Evolutionary conservation across 73 alveolate genomes (phyloP).

Genomic region (Paramecium octaurelia): DNA sequence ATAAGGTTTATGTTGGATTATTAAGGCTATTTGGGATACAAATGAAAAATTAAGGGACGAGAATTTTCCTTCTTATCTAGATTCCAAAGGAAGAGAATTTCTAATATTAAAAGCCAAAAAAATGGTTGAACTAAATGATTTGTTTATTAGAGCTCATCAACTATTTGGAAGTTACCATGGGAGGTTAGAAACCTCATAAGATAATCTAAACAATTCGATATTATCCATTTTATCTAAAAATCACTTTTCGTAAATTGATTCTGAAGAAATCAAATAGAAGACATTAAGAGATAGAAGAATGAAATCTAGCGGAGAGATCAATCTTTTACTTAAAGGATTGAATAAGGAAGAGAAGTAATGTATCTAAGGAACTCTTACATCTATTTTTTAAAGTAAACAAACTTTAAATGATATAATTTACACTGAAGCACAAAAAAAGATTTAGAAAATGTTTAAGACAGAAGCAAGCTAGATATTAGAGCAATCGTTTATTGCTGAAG

Average conservation of each 20-base stretch:
- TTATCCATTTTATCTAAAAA: conserved; percentile 3
- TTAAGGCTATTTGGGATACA: conserved; percentile 26
- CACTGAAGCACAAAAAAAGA: conserved; percentile 15
- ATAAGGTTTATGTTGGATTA: conserved; percentile 25
- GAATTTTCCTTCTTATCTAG: not conserved
- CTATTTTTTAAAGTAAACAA: not conserved
- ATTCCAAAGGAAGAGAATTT: conserved; percentile 41
- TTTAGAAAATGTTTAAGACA: conserved; percentile 9
- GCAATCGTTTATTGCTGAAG: not conserved
- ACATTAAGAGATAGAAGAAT: not conserved
- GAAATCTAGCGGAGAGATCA: not conserved
- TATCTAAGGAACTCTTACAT: not conserved
- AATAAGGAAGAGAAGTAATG: not conserved
- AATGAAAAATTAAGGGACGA: not conserved
- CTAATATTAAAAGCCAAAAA: not conserved
- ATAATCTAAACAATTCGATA: not conserved
- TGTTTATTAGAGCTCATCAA: not conserved
- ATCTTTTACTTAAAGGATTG: not conserved
- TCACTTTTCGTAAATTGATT: conserved; percentile 28
- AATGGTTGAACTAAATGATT: not conserved
- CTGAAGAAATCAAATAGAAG: not conserved
- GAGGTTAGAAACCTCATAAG: not conserved
- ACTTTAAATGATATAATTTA: conserved; percentile 24
- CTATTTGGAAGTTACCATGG: not conserved
- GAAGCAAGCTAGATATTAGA: not conserved